Percentiles rank a stretch among this genome's conserved stretches.
Evolutionary conservation across 192 early-diverging fungal species (phyloP).

Genomic region (Gonapodya prolifera): DNA sequence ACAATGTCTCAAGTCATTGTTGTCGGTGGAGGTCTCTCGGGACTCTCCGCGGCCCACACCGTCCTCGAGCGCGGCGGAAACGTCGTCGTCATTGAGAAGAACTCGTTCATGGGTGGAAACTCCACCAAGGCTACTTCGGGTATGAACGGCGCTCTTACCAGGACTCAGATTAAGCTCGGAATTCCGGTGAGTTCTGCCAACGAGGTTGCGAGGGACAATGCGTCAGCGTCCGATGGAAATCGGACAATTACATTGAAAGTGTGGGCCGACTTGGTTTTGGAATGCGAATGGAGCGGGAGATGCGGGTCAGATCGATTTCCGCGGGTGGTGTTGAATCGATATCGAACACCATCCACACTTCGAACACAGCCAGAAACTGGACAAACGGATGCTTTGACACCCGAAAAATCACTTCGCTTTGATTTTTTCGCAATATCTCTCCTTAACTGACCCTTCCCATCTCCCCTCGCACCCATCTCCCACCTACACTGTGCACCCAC

Average conservation of each 20-base stretch:
- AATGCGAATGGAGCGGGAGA: no score
- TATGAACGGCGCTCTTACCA: constrained; percentile 88
- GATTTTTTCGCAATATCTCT: constrained; percentile 6
- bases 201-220: no score
- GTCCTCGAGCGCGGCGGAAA: constrained; percentile 71
- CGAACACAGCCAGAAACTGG: no score
- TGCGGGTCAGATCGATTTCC: no score
- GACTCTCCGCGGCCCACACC: constrained; percentile 78
- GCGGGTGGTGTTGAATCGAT: no score
- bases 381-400: no score
- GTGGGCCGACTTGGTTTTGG: no score
- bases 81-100: constrained; percentile 76
- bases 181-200: constrained; percentile 27
- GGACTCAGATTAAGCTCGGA: constrained; percentile 55
- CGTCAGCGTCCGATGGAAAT: no score
- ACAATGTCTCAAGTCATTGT: constrained; percentile 55
- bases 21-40: constrained; percentile 82
- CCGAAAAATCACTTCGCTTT: no score
- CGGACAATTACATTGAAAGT: not conserved
- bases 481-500: not conserved
- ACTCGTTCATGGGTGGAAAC: constrained; percentile 86
- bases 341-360: no score
- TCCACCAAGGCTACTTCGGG: constrained; percentile 97
- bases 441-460: not conserved
- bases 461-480: no score